Percentiles rank a stretch among this genome's conserved stretches.
phyloP scores from a whole-genome alignment of 1,284 basidiomycete genomes.

The Agroathelia rolfsii region DNA sequence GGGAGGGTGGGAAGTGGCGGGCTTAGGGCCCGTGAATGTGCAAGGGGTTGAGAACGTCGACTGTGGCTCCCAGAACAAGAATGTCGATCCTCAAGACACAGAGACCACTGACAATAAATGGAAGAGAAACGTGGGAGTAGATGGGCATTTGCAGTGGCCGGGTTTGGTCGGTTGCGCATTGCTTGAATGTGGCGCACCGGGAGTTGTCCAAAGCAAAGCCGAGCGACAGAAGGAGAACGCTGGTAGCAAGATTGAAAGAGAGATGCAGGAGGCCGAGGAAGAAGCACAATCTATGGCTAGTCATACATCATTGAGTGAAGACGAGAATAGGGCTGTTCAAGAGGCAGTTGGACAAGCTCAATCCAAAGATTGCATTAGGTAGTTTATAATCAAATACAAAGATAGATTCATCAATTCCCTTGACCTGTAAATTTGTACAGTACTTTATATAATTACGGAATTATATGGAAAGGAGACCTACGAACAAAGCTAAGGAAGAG shows the following conservation, averaged over 20 bases:
- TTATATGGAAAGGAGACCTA: too few relatives aligned
- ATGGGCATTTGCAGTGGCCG: slow-evolving; percentile 48
- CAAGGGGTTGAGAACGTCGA: slow-evolving; percentile 66
- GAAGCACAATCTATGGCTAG: slow-evolving; percentile 12
- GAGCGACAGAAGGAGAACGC: slow-evolving; percentile 21
- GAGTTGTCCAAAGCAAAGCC: slow-evolving; percentile 28
- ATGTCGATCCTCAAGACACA: too few relatives aligned
- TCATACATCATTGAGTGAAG: slow-evolving; percentile 1
- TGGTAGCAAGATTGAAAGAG: slow-evolving; percentile 14
- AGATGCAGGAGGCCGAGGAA: slow-evolving; percentile 15
- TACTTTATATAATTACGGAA: too few relatives aligned
- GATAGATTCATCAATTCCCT: too few relatives aligned
- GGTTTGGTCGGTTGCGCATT: slow-evolving; percentile 38
- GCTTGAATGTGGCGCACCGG: slow-evolving; percentile 29
- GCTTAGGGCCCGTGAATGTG: slow-evolving; percentile 52
- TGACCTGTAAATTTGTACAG: too few relatives aligned
- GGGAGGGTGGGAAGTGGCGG: slow-evolving; percentile 69
- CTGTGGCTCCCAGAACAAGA: too few relatives aligned
- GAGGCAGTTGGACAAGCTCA: too few relatives aligned
- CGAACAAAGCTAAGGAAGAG: too few relatives aligned
- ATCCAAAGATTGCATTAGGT: too few relatives aligned
- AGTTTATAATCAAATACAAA: too few relatives aligned
- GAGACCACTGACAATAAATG: too few relatives aligned
- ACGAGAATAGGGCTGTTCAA: too few relatives aligned
- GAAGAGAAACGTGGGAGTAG: slow-evolving; percentile 36